Conservation (phyloP, 768 basidiomycete genomes). For the Boletus sp. region DNA sequence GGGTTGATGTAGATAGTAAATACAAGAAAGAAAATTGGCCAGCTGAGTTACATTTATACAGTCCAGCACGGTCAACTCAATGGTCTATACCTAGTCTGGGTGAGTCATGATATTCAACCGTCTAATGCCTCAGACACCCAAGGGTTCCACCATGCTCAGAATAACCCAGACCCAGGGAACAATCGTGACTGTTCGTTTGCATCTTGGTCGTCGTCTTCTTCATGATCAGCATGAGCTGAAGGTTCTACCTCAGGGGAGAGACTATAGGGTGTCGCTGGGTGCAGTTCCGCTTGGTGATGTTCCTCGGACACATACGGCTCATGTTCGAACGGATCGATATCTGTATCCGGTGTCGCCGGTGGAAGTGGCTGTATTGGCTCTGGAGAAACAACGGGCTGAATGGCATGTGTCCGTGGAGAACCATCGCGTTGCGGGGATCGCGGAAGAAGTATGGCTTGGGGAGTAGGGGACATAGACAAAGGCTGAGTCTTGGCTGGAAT, state of each 20-base stretch:
- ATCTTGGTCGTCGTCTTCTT: constrained; percentile 21
- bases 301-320: constrained; percentile 27
- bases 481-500: constrained; percentile 6
- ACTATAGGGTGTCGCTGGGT: constrained; percentile 24
- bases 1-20: constrained; percentile 17
- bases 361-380: constrained; percentile 16
- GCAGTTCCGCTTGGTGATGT: constrained; percentile 5
- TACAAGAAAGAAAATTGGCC: constrained; percentile 15
- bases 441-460: constrained; percentile 8
- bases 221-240: constrained; percentile 7
- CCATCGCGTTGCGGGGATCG: constrained; percentile 1
- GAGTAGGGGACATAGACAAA: constrained; percentile 11
- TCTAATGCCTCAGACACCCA: not conserved
- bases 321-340: constrained; percentile 34
- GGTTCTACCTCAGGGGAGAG: constrained; percentile 24
- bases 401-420: constrained; percentile 2
- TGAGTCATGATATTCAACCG: not conserved
- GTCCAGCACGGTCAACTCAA: constrained; percentile 7
- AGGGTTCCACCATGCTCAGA: constrained; percentile 20
- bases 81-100: constrained; percentile 14
- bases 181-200: constrained; percentile 35
- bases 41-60: constrained; percentile 7
- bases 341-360: constrained; percentile 25
- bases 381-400: constrained; percentile 8
- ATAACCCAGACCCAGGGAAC: constrained; percentile 44